Conservation (phyloP, 768 basidiomycete genomes). For the Galerina sulciceps region DNA sequence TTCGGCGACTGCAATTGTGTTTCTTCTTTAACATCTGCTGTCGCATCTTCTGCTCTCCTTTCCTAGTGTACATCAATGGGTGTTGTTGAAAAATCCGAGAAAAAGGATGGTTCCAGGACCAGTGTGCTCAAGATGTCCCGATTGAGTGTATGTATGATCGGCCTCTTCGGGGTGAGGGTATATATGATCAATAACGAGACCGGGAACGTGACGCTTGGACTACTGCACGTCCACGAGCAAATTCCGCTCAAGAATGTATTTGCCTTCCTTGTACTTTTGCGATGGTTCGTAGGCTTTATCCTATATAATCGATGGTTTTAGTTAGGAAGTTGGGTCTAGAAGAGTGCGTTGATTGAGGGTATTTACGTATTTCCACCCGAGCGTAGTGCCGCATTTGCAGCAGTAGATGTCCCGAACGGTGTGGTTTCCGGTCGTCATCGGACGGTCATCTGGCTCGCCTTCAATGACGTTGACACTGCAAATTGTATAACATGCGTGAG, state of each 20-base stretch:
- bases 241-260: slow-evolving; percentile 95
- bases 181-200: slow-evolving; percentile 16
- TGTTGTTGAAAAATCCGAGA: slow-evolving; percentile 26
- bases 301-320: slow-evolving; percentile 42
- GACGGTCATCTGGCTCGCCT: slow-evolving; percentile 88
- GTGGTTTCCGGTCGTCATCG: slow-evolving; percentile 97
- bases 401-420: slow-evolving; percentile 96
- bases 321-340: slow-evolving; percentile 2
- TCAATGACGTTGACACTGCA: slow-evolving; percentile 88
- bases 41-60: slow-evolving; percentile 6
- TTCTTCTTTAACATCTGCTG: background rate
- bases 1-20: background rate
- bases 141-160: slow-evolving; percentile 13
- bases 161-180: slow-evolving; percentile 11
- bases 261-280: slow-evolving; percentile 99
- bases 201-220: slow-evolving; percentile 8
- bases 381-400: slow-evolving; percentile 79
- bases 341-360: background rate
- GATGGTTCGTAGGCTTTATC: slow-evolving; percentile 88
- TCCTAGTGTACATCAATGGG: slow-evolving; percentile 14
- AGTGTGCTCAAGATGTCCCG: slow-evolving; percentile 18
- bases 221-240: slow-evolving; percentile 87
- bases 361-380: slow-evolving; percentile 99
- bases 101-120: slow-evolving; percentile 23
- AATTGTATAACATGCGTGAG: slow-evolving; percentile 15